Conservation (phyloP, 306 rosid species). For the Abrus precatorius region DNA sequence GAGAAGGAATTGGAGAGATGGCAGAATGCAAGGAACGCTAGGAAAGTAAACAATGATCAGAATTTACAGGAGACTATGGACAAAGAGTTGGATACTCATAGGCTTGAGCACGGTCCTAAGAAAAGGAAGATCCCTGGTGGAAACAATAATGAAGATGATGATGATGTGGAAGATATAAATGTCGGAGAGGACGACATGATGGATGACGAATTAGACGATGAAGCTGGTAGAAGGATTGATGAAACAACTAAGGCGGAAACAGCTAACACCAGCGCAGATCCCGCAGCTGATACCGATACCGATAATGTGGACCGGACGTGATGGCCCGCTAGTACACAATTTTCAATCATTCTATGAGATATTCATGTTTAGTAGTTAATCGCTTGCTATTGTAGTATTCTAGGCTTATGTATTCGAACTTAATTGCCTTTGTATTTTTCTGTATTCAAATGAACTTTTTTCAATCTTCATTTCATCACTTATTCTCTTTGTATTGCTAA, state of each 20-base stretch:
- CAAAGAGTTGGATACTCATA: slow-evolving; percentile 93
- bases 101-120: slow-evolving; percentile 99
- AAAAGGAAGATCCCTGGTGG: slow-evolving; percentile 86
- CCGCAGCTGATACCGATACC: slow-evolving; percentile 53
- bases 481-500: slow-evolving; percentile 7
- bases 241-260: slow-evolving; percentile 69
- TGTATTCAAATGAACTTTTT: slow-evolving; percentile 28
- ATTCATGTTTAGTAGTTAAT: slow-evolving; percentile 40
- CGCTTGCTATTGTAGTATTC: slow-evolving; percentile 31
- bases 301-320: slow-evolving; percentile 57
- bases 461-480: background rate
- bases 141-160: slow-evolving; percentile 83
- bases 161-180: slow-evolving; percentile 91
- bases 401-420: slow-evolving; percentile 39
- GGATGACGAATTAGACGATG: slow-evolving; percentile 89
- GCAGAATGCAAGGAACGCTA: slow-evolving; percentile 87
- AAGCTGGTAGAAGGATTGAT: slow-evolving; percentile 72
- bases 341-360: slow-evolving; percentile 23
- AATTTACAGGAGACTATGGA: slow-evolving; percentile 99
- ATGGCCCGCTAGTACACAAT: slow-evolving; percentile 9
- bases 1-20: slow-evolving; percentile 97
- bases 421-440: slow-evolving; percentile 37
- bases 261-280: slow-evolving; percentile 50
- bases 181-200: slow-evolving; percentile 92
- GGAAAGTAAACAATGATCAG: slow-evolving; percentile 70